Evolutionary conservation across 441 rosid species (phyloP).

Genomic region (California macrophylla): DNA sequence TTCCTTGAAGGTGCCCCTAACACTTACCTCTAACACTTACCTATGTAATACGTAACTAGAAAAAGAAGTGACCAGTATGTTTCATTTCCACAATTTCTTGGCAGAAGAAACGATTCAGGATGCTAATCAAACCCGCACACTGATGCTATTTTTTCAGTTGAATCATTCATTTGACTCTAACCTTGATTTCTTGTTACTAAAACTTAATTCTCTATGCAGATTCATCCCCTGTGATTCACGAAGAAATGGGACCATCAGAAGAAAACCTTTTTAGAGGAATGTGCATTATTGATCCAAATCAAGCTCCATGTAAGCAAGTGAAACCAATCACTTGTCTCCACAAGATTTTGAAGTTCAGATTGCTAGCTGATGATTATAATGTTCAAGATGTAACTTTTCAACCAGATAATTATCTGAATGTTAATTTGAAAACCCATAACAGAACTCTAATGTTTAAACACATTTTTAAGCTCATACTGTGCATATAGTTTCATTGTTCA

Average conservation of each 20-base stretch:
- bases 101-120: not conserved
- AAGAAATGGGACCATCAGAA: slow-evolving; percentile 49
- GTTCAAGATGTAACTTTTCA: slow-evolving; percentile 23
- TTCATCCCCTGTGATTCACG: slow-evolving; percentile 26
- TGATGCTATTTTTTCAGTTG: not conserved
- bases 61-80: too few species aligned
- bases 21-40: too few species aligned
- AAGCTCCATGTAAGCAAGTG: slow-evolving; percentile 37
- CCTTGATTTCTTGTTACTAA: not conserved
- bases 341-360: slow-evolving; percentile 52
- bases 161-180: not conserved
- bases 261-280: slow-evolving; percentile 34
- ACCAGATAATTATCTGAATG: slow-evolving; percentile 3
- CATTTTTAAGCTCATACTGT: not conserved
- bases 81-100: not conserved
- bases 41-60: too few species aligned
- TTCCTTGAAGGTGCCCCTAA: too few species aligned
- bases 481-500: not conserved
- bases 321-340: slow-evolving; percentile 49
- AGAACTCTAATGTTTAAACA: not conserved
- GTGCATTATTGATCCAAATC: slow-evolving; percentile 34
- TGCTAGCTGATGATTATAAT: slow-evolving; percentile 30
- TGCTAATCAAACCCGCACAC: too few species aligned
- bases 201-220: slow-evolving; percentile 23
- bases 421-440: not conserved